Evolutionary conservation across 345 rosid species (phyloP).

Genomic region (Salix exigua): DNA sequence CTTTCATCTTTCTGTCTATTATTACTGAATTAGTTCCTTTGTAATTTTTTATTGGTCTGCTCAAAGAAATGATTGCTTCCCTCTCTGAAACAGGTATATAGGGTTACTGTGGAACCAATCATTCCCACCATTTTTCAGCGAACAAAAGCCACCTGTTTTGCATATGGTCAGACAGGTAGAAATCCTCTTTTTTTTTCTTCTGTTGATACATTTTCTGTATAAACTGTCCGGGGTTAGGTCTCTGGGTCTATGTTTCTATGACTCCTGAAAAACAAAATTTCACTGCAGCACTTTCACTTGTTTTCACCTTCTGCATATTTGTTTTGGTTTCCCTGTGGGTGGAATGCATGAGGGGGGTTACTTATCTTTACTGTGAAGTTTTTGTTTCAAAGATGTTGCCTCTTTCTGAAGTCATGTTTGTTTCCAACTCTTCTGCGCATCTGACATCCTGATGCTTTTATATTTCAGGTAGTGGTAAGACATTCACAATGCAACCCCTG

Average conservation of each 20-base stretch:
- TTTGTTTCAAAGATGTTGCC: neutral
- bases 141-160: slow-evolving; percentile 99
- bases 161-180: slow-evolving; percentile 98
- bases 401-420: neutral
- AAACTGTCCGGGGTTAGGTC: neutral
- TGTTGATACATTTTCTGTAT: neutral
- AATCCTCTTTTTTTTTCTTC: neutral
- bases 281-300: neutral
- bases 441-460: neutral
- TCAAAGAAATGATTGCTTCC: slow-evolving; percentile 12
- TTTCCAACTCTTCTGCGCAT: neutral
- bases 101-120: slow-evolving; percentile 84
- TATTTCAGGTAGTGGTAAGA: slow-evolving; percentile 91
- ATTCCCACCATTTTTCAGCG: slow-evolving; percentile 87
- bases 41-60: slow-evolving; percentile 8
- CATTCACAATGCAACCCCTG: slow-evolving; percentile 96
- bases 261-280: neutral
- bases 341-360: neutral
- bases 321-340: neutral
- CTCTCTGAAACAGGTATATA: slow-evolving; percentile 62
- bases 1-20: neutral
- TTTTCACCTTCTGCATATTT: neutral
- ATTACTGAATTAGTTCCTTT: neutral
- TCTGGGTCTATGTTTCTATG: neutral
- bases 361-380: neutral